Percentiles rank a stretch among this genome's conserved stretches.
Evolutionary conservation across 2,329 filamentous ascomycete genomes (phyloP).

Genomic region (Trichoderma harzianum): DNA sequence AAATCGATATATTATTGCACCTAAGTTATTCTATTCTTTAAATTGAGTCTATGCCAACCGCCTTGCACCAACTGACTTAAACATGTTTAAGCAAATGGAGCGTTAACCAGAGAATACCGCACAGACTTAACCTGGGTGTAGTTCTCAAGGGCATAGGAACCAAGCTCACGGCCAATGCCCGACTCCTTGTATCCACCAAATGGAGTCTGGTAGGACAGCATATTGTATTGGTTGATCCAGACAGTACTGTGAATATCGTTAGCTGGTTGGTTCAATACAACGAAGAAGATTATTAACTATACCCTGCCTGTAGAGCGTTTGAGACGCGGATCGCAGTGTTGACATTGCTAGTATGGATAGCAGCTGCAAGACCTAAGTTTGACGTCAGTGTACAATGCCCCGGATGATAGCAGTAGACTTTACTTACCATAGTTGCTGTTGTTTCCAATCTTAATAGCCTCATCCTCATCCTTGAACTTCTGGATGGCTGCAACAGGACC

Average conservation of each 20-base stretch:
- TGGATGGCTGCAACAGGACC: slow-evolving; percentile 40
- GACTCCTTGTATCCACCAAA: slow-evolving; percentile 36
- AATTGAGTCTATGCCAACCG: too few species aligned
- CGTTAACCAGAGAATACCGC: background rate
- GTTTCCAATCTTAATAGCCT: slow-evolving; percentile 49
- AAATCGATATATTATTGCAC: too few species aligned
- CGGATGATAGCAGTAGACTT: too few species aligned
- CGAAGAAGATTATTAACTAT: too few species aligned
- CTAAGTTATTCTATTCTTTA: too few species aligned
- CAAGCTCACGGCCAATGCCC: slow-evolving; percentile 33
- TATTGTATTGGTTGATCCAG: slow-evolving; percentile 49
- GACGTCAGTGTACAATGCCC: too few species aligned
- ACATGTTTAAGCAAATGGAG: too few species aligned
- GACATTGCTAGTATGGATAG: slow-evolving; percentile 29
- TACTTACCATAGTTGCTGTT: slow-evolving; percentile 39
- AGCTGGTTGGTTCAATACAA: too few species aligned
- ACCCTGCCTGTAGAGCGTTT: slow-evolving; percentile 55
- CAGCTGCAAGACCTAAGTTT: slow-evolving; percentile 22
- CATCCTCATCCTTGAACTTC: slow-evolving; percentile 47
- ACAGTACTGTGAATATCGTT: slow-evolving; percentile 45
- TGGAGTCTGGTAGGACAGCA: slow-evolving; percentile 27
- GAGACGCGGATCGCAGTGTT: slow-evolving; percentile 40
- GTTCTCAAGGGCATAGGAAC: slow-evolving; percentile 30
- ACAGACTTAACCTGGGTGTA: slow-evolving; percentile 30
- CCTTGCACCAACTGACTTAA: too few species aligned